Percentiles rank a stretch among this genome's conserved stretches.
These are phyloP conservation scores for Apostasia ramifera DNA, from an alignment of 106 monocot species.

Conservation along the genomic window DNA sequence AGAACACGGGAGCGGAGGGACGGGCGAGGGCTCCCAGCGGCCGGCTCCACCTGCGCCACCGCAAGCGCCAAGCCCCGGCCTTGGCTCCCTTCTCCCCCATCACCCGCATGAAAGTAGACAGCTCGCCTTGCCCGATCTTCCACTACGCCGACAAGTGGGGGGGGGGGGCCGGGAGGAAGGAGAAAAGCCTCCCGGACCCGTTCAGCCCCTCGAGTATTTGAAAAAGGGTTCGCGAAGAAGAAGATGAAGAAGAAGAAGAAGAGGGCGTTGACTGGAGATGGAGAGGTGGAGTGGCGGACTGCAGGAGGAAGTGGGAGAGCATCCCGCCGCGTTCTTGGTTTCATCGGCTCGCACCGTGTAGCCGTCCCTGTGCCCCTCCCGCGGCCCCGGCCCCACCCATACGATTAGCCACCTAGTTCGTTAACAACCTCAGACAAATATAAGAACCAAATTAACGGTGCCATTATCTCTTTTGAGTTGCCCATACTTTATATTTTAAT, in stretches of 20 bases:
- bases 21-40: not conserved
- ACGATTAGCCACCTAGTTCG: no score
- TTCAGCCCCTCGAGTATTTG: not conserved
- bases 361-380: not conserved
- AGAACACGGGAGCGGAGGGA: not conserved
- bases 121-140: not conserved
- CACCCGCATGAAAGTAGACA: not conserved
- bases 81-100: conserved; percentile 8
- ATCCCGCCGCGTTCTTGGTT: not conserved
- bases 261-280: conserved; percentile 4
- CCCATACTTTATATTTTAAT: no score
- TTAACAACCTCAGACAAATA: no score
- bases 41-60: conserved; percentile 5
- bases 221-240: no score
- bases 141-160: not conserved
- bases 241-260: not conserved
- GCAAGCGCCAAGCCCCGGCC: not conserved
- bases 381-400: no score
- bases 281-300: not conserved
- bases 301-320: not conserved
- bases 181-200: conserved; percentile 6
- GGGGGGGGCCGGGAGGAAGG: conserved; percentile 4
- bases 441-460: no score
- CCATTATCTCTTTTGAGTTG: no score
- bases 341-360: not conserved